Conservation (phyloP, 805 yeast species). For the Nakazawaea populi region DNA sequence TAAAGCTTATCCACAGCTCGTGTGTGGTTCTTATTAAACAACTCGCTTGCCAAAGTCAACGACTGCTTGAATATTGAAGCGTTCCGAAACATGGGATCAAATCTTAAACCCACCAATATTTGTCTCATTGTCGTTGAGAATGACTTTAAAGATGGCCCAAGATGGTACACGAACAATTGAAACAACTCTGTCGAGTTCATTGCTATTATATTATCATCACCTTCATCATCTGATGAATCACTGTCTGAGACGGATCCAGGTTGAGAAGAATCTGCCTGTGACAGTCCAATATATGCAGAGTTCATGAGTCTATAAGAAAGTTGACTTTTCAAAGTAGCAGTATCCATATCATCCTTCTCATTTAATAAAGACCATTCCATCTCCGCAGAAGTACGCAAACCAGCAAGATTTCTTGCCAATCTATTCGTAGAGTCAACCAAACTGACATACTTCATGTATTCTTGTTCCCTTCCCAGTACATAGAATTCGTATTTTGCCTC, state of each 20-base stretch:
- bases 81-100: conserved; percentile 31
- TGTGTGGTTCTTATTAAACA: conserved; percentile 52
- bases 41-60: conserved; percentile 42
- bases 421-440: conserved; percentile 48
- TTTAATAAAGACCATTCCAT: conserved; percentile 56
- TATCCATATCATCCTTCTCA: conserved; percentile 12
- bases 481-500: conserved; percentile 62
- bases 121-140: conserved; percentile 58
- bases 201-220: conserved; percentile 20
- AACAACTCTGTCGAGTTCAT: conserved; percentile 41
- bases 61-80: conserved; percentile 41
- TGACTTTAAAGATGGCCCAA: conserved; percentile 71
- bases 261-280: not conserved
- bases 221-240: conserved; percentile 13
- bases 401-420: conserved; percentile 55
- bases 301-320: conserved; percentile 12
- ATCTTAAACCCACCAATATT: conserved; percentile 55
- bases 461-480: conserved; percentile 47
- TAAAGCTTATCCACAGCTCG: conserved; percentile 56
- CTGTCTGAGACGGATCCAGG: not conserved
- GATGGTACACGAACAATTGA: conserved; percentile 56
- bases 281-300: not conserved
- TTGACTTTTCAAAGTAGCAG: conserved; percentile 22
- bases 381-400: conserved; percentile 61
- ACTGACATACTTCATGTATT: conserved; percentile 37